Evolutionary conservation across 495 filamentous ascomycete species (phyloP).

Genomic region (Podospora didyma): DNA sequence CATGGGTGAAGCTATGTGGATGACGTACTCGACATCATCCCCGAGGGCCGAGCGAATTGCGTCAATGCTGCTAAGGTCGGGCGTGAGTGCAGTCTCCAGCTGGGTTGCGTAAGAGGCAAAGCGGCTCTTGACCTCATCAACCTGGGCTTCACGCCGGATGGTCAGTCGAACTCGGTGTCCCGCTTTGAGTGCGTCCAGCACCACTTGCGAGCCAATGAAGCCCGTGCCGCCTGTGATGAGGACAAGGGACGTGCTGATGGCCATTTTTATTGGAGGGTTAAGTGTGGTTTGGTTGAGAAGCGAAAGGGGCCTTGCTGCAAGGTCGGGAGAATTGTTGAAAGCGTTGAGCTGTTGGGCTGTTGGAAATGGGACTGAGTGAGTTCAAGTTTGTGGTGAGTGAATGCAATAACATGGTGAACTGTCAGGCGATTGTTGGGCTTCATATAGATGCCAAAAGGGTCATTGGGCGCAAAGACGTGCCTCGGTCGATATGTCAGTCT

Average conservation of each 20-base stretch:
- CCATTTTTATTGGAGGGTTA: not conserved
- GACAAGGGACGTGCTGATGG: conserved; percentile 10
- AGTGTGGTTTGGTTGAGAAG: not conserved
- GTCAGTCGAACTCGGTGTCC: conserved; percentile 9
- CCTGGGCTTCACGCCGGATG: conserved; percentile 9
- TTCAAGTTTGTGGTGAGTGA: too few species aligned
- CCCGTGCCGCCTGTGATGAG: conserved; percentile 36
- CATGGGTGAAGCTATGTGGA: conserved; percentile 17
- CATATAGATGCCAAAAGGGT: too few species aligned
- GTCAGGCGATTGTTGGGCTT: too few species aligned
- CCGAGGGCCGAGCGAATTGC: conserved; percentile 6
- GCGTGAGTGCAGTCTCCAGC: conserved; percentile 8
- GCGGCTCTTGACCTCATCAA: conserved; percentile 5
- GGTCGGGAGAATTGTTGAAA: too few species aligned
- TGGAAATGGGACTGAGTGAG: too few species aligned
- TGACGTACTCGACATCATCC: conserved; percentile 10
- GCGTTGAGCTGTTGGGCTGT: not conserved
- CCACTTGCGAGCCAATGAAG: conserved; percentile 34
- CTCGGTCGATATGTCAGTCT: too few species aligned
- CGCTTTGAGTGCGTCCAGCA: conserved; percentile 10
- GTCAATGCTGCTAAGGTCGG: conserved; percentile 4
- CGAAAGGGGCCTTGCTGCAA: not conserved
- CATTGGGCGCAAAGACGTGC: too few species aligned
- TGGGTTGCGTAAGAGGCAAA: conserved; percentile 5
- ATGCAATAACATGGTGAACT: too few species aligned